Base-by-base conservation (phyloP, 768 basidiomycete species). In the Leccinum boreale region DNA sequence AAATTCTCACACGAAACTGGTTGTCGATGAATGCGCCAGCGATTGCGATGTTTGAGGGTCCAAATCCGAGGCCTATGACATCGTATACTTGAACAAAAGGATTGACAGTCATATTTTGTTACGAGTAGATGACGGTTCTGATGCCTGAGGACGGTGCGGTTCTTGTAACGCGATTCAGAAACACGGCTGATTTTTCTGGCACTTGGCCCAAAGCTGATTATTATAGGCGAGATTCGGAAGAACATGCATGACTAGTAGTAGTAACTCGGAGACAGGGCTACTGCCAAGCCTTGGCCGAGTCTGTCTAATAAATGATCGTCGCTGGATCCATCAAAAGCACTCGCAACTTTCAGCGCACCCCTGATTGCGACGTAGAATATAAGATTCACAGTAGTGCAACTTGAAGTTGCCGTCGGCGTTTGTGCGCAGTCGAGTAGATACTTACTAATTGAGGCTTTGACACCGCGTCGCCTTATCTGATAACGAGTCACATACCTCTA, bases 21-120 rank as follows among this genome's bases (percentile, higher is more conserved):
- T 72, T 74, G 58, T 83, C 82, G n/a, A 80, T 65, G 59, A 81
- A 70, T 21, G 79, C 79, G 10, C 76, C 77, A 33, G 78, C 80
- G 51, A 82, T 72, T 33, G 82, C 81, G 56, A 83, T 70, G 62
- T 81, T 81, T 3, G 81, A 77, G 23, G 81, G 81, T 11, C 82
- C 82, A 55, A 82, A 82, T 2, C 82, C 82, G 15, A 81, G 64
- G 48, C 80, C 79, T 54, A 83, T 71, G 26, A 81, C 62, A 68
- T 83, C 81, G 68, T 75, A 78, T 19, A 67, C 54, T 24, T 39
- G 48, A 14, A 21, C 54, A 29, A 23, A 47, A 26, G 60, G 28
- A 15, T 31, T 21, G 33, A 14, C 29, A 3, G 60, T 31, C 60
- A 61, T 61, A 39, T 61, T n/a, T 47, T 19, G 49, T 19, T 12